Evolutionary conservation across 345 rosid species (phyloP).

Genomic region (Salix suchowensis): DNA sequence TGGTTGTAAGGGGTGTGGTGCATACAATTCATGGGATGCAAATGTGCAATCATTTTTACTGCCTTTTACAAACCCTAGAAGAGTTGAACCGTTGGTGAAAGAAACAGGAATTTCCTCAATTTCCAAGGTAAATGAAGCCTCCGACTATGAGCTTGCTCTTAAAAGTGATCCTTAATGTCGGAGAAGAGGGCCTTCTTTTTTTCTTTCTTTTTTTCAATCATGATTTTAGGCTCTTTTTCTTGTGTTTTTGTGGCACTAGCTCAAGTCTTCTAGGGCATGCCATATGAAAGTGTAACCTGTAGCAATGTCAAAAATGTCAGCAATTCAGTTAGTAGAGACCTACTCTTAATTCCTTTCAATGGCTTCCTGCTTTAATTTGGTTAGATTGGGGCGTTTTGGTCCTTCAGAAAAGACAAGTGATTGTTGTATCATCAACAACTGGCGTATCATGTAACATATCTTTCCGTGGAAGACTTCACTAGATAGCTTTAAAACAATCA

Average conservation of each 20-base stretch:
- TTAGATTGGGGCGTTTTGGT: not conserved
- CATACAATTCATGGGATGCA: conserved; percentile 19
- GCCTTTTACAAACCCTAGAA: conserved; percentile 12
- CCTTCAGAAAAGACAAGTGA: not conserved
- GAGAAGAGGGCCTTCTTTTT: not conserved
- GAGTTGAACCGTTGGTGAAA: conserved; percentile 8
- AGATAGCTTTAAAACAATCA: not conserved
- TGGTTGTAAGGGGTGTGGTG: conserved; percentile 13
- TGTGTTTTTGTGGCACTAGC: not conserved
- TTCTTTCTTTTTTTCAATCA: not conserved
- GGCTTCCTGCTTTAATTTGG: not conserved
- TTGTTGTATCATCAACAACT: not conserved
- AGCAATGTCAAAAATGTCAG: not conserved
- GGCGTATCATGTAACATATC: not conserved
- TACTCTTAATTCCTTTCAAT: not conserved
- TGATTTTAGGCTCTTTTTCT: not conserved
- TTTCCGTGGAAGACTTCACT: conserved; percentile 2
- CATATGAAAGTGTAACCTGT: not conserved
- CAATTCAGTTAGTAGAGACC: not conserved
- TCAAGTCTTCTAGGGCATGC: not conserved
- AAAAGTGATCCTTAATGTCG: not conserved
- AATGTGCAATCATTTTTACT: conserved; percentile 13
- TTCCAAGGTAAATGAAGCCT: conserved; percentile 22
- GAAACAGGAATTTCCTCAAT: conserved; percentile 14
- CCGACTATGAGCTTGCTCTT: not conserved